phyloP scores from a whole-genome alignment of 169 alveolate species.

The Cryptosporidium ubiquitum region DNA sequence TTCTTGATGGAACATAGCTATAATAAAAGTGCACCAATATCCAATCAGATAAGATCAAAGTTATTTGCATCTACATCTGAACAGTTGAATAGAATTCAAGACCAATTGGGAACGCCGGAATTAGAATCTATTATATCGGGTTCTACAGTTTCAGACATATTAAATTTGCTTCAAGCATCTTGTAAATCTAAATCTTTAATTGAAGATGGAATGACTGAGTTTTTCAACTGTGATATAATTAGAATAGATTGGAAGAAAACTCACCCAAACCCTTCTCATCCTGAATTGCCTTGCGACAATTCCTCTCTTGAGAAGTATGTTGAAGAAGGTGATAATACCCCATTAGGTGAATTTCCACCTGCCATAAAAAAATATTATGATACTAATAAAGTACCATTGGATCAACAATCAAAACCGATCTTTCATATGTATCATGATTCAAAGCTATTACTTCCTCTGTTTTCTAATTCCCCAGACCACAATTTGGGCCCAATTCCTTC shows the following conservation, averaged over 20 bases:
- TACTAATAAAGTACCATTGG: constrained; percentile 55
- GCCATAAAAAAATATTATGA: constrained; percentile 30
- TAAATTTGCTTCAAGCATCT: constrained; percentile 68
- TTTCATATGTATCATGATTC: constrained; percentile 54
- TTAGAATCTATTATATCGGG: constrained; percentile 50
- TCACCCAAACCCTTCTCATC: constrained; percentile 71
- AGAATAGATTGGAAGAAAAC: constrained; percentile 73
- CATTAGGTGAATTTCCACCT: constrained; percentile 73
- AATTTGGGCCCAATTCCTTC: constrained; percentile 60
- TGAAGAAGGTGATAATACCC: constrained; percentile 66
- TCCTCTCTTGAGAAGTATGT: constrained; percentile 65
- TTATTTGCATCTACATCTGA: constrained; percentile 61
- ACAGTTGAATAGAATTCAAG: constrained; percentile 67
- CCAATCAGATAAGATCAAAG: constrained; percentile 66
- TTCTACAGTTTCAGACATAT: constrained; percentile 58
- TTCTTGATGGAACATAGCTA: constrained; percentile 62
- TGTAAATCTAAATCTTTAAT: constrained; percentile 63
- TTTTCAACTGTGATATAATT: constrained; percentile 65
- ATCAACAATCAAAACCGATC: constrained; percentile 55
- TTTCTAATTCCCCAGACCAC: constrained; percentile 20
- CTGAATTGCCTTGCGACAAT: constrained; percentile 68
- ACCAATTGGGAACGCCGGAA: constrained; percentile 65
- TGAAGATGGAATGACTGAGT: constrained; percentile 74
- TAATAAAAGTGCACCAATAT: constrained; percentile 66
- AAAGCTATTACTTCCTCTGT: constrained; percentile 35